Base-by-base conservation (phyloP, 371 early-diverging fungal genomes). In the Lichtheimia ramosa region DNA sequence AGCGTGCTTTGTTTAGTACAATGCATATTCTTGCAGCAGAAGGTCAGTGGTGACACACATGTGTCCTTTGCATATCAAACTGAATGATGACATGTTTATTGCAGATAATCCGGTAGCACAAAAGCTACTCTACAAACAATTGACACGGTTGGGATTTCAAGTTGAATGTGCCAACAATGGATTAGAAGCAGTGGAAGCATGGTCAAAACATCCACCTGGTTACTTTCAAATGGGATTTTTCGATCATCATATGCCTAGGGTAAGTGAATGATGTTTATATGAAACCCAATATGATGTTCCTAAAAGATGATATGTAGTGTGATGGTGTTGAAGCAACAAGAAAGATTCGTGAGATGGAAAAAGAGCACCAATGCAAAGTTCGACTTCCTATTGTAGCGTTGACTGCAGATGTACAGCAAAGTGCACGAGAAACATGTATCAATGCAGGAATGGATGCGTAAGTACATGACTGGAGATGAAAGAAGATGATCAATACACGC, bases 231-330 rank as follows among this genome's bases (percentile, higher is more conserved):
- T 78, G 71, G 75, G 61, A 0, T 75, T 78, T 40, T 75, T 78
- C 63, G 79, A 78, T 54, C 79, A 78, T 55, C 79, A 78, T 56
- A 78, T 78, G 79, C 79, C 79, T 14, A 70, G 72, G 61, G 75
- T 75, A 55, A 34, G 34, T 34, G 28, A 14, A 16, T 18, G 68
- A 16, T 58, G 25, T 7, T n/a, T n/a, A 2, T 18, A 16, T 55
- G 20, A 40, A 8, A 46, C 16, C 25, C 2, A 25, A 3, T 25
- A n/a, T n/a, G 16, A 14, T 14, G 4, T 20, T 23, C 13, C 42
- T 15, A 23, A 56, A 34, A 12, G 13, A 34, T 1, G 10, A 2
- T 34, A 8, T 34, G 2, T 55, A 73, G 68, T 78, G 79, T 54
- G 79, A 78, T 65, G 79, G 79, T 25, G 75, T 78, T 12, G 79